These are phyloP conservation scores for Circinella minor DNA, from an alignment of 371 early-diverging fungal genomes.

Conservation along the genomic window DNA sequence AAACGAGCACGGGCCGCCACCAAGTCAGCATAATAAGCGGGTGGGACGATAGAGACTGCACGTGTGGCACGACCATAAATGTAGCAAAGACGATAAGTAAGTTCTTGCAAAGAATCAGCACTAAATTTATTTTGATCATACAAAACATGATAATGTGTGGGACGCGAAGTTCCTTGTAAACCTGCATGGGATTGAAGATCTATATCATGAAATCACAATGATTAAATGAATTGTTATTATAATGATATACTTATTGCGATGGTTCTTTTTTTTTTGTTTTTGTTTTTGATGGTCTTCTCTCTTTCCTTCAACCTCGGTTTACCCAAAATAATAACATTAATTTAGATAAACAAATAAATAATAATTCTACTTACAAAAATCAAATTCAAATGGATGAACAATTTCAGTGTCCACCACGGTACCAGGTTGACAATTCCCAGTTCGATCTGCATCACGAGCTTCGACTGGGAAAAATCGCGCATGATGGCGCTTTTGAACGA, in stretches of 20 bases:
- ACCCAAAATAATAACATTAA: neutral
- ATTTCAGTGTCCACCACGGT: conserved; percentile 90
- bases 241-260: too few relatives aligned
- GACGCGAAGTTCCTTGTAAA: conserved; percentile 90
- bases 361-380: conserved; percentile 67
- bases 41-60: conserved; percentile 81
- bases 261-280: too few relatives aligned
- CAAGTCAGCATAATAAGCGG: conserved; percentile 92
- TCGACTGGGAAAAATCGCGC: conserved; percentile 91
- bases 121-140: conserved; percentile 86
- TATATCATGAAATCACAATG: neutral
- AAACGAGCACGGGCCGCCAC: conserved; percentile 84
- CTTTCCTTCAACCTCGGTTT: neutral
- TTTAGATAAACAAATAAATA: too few relatives aligned
- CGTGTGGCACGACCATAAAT: conserved; percentile 87
- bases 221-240: neutral
- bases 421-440: conserved; percentile 74
- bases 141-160: conserved; percentile 89
- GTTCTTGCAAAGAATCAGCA: conserved; percentile 77
- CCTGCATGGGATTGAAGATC: conserved; percentile 88
- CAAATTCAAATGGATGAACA: conserved; percentile 85
- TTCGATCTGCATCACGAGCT: conserved; percentile 55
- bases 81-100: conserved; percentile 90
- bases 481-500: conserved; percentile 97
- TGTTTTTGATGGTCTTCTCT: neutral